Conservation (phyloP, 768 basidiomycete genomes). For the Sutorius australiensis region DNA sequence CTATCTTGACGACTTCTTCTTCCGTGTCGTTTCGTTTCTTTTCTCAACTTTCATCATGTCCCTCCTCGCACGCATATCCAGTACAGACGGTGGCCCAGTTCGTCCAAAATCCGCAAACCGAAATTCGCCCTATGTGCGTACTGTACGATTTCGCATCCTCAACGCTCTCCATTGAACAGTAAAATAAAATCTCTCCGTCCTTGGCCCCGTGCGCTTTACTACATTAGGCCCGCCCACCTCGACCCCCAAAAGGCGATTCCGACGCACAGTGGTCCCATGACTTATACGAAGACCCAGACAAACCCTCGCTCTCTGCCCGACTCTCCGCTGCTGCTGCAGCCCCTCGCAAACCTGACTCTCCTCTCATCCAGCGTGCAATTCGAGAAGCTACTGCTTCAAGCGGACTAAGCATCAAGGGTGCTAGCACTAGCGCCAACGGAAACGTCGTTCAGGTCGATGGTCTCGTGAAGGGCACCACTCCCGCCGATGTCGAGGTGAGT, state of each 20-base stretch:
- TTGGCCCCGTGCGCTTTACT: slow-evolving; percentile 1
- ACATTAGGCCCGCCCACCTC: slow-evolving; percentile 39
- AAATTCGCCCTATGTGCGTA: slow-evolving; percentile 35
- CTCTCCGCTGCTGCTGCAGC: slow-evolving; percentile 40
- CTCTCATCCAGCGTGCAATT: slow-evolving; percentile 58
- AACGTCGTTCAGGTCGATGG: slow-evolving; percentile 76
- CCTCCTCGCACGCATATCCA: slow-evolving; percentile 29
- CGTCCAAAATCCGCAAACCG: slow-evolving; percentile 31
- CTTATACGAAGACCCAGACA: slow-evolving; percentile 58
- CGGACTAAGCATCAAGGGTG: slow-evolving; percentile 66
- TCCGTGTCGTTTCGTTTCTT: slow-evolving; percentile 3
- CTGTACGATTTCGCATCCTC: slow-evolving; percentile 29
- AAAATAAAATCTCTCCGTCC: slow-evolving; percentile 10
- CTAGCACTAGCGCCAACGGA: slow-evolving; percentile 45
- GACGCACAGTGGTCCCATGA: slow-evolving; percentile 72
- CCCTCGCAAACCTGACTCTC: slow-evolving; percentile 52
- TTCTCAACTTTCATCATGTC: slow-evolving; percentile 23
- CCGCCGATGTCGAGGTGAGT: slow-evolving; percentile 65
- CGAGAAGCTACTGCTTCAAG: slow-evolving; percentile 49
- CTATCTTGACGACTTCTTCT: neutral
- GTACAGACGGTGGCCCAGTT: slow-evolving; percentile 29
- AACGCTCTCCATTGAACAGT: slow-evolving; percentile 19
- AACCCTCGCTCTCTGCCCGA: slow-evolving; percentile 53
- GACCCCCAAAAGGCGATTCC: slow-evolving; percentile 60
- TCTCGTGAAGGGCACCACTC: slow-evolving; percentile 70